These are phyloP conservation scores for Sphaerostilbella broomeana DNA, from an alignment of 2,329 filamentous ascomycete genomes.

Conservation along the genomic window DNA sequence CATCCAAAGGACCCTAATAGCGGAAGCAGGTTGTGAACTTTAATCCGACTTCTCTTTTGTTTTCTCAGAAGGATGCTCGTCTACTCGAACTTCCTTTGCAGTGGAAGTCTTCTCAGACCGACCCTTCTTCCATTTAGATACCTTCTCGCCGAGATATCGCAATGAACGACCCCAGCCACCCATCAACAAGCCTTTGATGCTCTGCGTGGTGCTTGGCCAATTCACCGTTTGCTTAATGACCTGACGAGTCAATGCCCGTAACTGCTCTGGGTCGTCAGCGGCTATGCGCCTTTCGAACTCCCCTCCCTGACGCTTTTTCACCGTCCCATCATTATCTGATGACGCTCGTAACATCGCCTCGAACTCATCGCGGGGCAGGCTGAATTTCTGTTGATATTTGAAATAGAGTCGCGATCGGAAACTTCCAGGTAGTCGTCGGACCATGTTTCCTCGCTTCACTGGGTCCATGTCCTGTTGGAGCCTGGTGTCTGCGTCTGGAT, in stretches of 20 bases:
- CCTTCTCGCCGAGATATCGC: slow-evolving; percentile 79
- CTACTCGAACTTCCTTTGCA: slow-evolving; percentile 16
- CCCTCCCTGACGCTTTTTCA: slow-evolving; percentile 70
- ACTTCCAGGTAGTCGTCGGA: slow-evolving; percentile 75
- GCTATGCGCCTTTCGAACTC: slow-evolving; percentile 83
- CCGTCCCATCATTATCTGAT: slow-evolving; percentile 61
- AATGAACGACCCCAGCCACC: slow-evolving; percentile 63
- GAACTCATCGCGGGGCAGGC: slow-evolving; percentile 78
- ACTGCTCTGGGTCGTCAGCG: slow-evolving; percentile 55
- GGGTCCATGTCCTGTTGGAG: slow-evolving; percentile 91
- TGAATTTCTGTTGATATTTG: slow-evolving; percentile 85
- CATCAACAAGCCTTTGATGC: slow-evolving; percentile 75
- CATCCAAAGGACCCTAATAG: not conserved
- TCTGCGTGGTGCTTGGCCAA: slow-evolving; percentile 89
- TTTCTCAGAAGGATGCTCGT: slow-evolving; percentile 5
- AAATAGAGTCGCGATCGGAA: slow-evolving; percentile 92
- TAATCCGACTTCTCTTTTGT: slow-evolving; percentile 2
- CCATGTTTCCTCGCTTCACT: slow-evolving; percentile 88
- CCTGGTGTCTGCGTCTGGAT: slow-evolving; percentile 52
- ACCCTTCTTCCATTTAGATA: slow-evolving; percentile 54
- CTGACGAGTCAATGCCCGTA: slow-evolving; percentile 63
- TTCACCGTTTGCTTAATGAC: slow-evolving; percentile 83
- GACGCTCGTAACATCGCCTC: slow-evolving; percentile 74
- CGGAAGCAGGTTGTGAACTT: no score
- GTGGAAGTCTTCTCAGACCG: slow-evolving; percentile 23